Evolutionary conservation across 2,329 filamentous ascomycete species (phyloP).

Genomic region (Plenodomus lindquistii): DNA sequence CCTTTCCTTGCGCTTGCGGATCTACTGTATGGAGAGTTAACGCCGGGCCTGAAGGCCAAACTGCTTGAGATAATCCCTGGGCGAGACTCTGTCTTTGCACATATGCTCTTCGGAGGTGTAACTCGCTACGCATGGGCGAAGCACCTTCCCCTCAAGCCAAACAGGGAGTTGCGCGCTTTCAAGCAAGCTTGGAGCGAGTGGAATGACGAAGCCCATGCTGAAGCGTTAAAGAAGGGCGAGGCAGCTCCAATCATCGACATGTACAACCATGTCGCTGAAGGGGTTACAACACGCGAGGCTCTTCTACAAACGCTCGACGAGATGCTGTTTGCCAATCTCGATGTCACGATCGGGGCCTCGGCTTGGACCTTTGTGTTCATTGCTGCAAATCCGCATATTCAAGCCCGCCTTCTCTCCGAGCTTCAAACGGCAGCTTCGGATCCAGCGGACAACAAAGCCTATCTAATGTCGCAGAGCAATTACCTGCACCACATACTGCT

Average conservation of each 20-base stretch:
- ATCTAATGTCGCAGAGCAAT: not conserved
- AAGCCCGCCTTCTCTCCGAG: constrained; percentile 36
- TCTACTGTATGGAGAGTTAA: constrained; percentile 44
- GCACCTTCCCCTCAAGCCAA: constrained; percentile 33
- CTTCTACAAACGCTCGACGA: constrained; percentile 51
- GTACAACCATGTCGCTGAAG: not conserved
- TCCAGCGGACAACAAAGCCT: not conserved
- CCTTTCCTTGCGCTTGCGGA: constrained; percentile 49
- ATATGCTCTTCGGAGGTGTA: constrained; percentile 44
- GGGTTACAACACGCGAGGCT: constrained; percentile 1
- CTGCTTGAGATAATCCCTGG: constrained; percentile 27
- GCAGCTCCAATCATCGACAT: constrained; percentile 15
- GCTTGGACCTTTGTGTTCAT: constrained; percentile 52
- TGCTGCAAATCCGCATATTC: constrained; percentile 40
- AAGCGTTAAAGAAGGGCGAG: constrained; percentile 3
- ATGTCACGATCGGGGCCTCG: constrained; percentile 50
- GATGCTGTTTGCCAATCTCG: constrained; percentile 53
- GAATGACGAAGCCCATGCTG: constrained; percentile 32
- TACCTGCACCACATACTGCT: constrained; percentile 27
- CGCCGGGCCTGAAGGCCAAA: constrained; percentile 19
- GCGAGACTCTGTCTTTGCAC: constrained; percentile 41
- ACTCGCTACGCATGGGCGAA: constrained; percentile 30
- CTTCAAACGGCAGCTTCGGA: constrained; percentile 2
- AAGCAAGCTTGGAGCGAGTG: constrained; percentile 27
- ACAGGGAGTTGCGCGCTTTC: constrained; percentile 20